A percentile compares a stretch with the other conserved stretches of the same genome.
phyloP scores from a whole-genome alignment of 805 yeast species.

The Phaffomyces antillensis region DNA sequence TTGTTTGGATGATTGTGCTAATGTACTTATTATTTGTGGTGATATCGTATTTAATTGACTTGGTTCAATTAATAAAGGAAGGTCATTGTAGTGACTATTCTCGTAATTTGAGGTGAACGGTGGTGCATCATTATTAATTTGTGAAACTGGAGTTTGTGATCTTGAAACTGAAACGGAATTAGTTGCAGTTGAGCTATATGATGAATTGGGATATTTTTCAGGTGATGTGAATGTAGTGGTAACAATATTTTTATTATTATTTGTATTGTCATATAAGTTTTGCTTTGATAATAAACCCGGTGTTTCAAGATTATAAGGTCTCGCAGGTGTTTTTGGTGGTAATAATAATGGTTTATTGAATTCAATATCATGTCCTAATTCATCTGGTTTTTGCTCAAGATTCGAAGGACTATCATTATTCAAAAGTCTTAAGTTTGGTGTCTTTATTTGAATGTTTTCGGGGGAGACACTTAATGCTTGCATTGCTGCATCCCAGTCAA shows the following conservation, averaged over 20 bases:
- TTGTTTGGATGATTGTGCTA: conserved; percentile 25
- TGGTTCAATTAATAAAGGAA: conserved; percentile 50
- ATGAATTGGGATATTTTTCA: conserved; percentile 5
- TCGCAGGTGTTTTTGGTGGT: no score
- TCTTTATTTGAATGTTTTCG: background rate
- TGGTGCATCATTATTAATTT: background rate
- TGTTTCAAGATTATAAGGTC: no score
- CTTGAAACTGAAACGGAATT: background rate
- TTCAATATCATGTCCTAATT: no score
- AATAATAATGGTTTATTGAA: no score
- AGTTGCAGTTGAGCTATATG: background rate
- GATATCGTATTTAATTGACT: conserved; percentile 46
- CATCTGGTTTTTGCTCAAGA: no score
- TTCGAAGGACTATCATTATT: no score
- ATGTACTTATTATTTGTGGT: conserved; percentile 43
- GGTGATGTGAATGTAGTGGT: background rate
- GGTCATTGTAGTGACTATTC: background rate
- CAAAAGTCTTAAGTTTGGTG: background rate
- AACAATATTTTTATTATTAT: no score
- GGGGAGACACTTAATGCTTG: conserved; percentile 11
- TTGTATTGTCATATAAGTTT: background rate
- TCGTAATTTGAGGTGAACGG: background rate
- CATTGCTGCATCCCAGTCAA: conserved; percentile 21
- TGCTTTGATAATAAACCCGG: background rate
- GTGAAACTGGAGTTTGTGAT: no score